These are phyloP conservation scores for Knoxia roxburghii DNA, from an alignment of 257 asterid genomes.

Conservation along the genomic window DNA sequence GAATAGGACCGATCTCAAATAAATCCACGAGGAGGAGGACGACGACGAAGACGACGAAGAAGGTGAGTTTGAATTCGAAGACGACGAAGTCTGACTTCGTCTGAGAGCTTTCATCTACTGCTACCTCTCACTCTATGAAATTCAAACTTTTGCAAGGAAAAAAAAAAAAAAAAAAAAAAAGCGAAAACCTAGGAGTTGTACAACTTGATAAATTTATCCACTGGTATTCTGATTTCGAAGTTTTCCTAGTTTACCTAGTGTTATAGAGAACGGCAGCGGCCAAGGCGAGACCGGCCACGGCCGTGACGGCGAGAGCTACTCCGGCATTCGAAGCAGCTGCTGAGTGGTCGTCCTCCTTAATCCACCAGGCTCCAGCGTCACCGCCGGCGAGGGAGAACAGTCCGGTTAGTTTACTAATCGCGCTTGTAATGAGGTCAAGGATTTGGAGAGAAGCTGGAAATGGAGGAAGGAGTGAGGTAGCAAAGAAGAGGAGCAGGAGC, in stretches of 20 bases:
- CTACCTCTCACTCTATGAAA: constrained; percentile 13
- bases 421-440: constrained; percentile 34
- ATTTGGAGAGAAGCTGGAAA: constrained; percentile 2
- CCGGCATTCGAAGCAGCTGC: constrained; percentile 41
- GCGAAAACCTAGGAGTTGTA: not conserved
- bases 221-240: not conserved
- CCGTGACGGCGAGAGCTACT: constrained; percentile 62
- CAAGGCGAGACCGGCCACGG: constrained; percentile 68
- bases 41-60: constrained; percentile 65
- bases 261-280: constrained; percentile 65
- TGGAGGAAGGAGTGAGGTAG: constrained; percentile 3
- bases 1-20: constrained; percentile 88
- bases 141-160: constrained; percentile 11
- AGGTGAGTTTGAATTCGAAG: constrained; percentile 70
- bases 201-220: constrained; percentile 1
- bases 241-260: constrained; percentile 39
- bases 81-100: constrained; percentile 81
- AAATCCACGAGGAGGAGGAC: constrained; percentile 73
- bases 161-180: not conserved
- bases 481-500: constrained; percentile 15
- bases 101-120: constrained; percentile 83
- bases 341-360: constrained; percentile 29
- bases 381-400: constrained; percentile 14
- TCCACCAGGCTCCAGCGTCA: constrained; percentile 34
- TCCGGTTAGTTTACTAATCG: constrained; percentile 33